Conservation (phyloP, 352 stramenopile genomes). For the Pythium aphanidermatum region DNA sequence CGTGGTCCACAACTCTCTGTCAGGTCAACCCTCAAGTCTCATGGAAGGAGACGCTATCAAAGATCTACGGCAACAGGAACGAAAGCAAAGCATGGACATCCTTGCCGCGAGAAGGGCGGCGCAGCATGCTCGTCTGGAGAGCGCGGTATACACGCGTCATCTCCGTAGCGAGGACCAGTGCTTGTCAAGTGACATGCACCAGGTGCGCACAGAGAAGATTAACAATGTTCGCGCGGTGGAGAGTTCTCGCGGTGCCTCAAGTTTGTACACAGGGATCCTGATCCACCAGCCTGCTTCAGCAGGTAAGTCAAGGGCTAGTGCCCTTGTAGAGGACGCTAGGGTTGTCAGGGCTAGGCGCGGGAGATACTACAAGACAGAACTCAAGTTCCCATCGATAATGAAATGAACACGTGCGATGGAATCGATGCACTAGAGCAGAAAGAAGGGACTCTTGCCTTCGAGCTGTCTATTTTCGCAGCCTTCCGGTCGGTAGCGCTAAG, state of each 20-base stretch:
- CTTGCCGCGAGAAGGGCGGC: constrained; percentile 1
- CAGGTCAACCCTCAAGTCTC: constrained; percentile 7
- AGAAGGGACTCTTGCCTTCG: neutral
- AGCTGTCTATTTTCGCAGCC: no score
- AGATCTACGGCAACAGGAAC: constrained; percentile 13
- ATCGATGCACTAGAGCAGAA: neutral
- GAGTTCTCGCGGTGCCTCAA: neutral
- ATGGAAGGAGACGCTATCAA: constrained; percentile 12
- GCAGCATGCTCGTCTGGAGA: neutral
- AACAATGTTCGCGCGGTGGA: constrained; percentile 6
- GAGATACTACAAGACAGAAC: constrained; percentile 18
- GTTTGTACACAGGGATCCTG: constrained; percentile 15
- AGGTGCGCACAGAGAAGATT: constrained; percentile 7
- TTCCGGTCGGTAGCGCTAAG: no score
- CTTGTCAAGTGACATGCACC: constrained; percentile 16
- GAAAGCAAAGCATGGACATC: constrained; percentile 7
- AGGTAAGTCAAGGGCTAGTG: no score
- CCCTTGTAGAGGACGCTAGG: no score
- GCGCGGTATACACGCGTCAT: constrained; percentile 1
- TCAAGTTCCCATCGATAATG: constrained; percentile 11
- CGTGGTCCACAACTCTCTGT: constrained; percentile 3
- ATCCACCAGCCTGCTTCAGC: neutral
- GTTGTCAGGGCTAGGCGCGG: constrained; percentile 11
- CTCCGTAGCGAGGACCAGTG: constrained; percentile 4
- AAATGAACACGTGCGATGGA: constrained; percentile 1